Evolutionary conservation across 768 basidiomycete genomes (phyloP).

Genomic region (Hydnum rufescens): DNA sequence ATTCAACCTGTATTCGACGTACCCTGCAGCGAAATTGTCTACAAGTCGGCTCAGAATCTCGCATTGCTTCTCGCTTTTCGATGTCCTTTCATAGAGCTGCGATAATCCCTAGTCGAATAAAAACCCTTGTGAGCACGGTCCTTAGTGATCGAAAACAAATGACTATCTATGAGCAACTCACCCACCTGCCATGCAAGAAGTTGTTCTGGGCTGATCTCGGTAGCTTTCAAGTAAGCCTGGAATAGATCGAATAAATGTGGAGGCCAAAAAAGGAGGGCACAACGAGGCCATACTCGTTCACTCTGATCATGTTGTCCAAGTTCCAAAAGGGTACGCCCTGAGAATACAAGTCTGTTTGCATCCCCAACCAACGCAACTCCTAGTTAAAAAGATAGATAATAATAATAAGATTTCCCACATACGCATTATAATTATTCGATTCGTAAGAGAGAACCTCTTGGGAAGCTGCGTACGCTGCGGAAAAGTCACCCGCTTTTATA

Average conservation of each 20-base stretch:
- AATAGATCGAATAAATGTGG: not conserved
- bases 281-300: conserved; percentile 48
- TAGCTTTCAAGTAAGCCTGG: conserved; percentile 66
- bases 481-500: conserved; percentile 55
- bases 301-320: conserved; percentile 49
- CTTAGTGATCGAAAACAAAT: not conserved
- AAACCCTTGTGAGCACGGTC: too few relatives aligned
- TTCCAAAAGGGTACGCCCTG: conserved; percentile 62
- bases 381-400: not conserved
- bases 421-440: conserved; percentile 77
- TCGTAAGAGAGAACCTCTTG: conserved; percentile 52
- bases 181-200: conserved; percentile 70
- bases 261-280: not conserved
- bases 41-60: not conserved
- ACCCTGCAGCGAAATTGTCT: conserved; percentile 29
- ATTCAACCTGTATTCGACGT: too few relatives aligned
- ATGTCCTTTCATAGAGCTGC: too few relatives aligned
- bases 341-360: conserved; percentile 67
- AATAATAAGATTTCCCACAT: conserved; percentile 17
- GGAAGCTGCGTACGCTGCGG: conserved; percentile 44
- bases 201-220: conserved; percentile 43
- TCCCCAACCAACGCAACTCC: too few relatives aligned
- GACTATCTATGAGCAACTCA: not conserved
- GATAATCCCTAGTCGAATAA: too few relatives aligned
- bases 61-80: not conserved